A percentile compares a stretch with the other conserved stretches of the same genome.
Conservation (phyloP, 306 rosid species). For the Fragaria vesca region DNA sequence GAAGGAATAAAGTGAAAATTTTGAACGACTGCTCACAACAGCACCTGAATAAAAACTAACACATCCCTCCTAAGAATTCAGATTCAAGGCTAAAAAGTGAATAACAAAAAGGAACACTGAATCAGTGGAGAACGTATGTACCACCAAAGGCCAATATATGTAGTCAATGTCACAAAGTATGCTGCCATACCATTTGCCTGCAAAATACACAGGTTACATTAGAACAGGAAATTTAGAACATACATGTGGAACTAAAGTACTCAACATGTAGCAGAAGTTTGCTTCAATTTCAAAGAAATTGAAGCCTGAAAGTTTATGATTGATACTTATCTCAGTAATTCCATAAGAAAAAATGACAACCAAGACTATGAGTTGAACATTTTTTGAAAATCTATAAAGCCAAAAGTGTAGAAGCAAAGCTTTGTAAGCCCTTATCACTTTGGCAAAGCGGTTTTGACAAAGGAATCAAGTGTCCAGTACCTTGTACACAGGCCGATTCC, state of each 20-base stretch:
- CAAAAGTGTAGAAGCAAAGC: not conserved
- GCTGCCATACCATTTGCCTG: conserved; percentile 90
- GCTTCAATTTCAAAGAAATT: not conserved
- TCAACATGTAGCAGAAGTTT: not conserved
- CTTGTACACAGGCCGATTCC: conserved; percentile 88
- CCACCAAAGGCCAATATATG: conserved; percentile 87
- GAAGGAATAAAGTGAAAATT: not conserved
- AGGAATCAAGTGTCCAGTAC: conserved; percentile 29
- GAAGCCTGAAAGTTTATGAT: not conserved
- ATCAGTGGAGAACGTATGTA: conserved; percentile 26
- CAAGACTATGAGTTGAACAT: not conserved
- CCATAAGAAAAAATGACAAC: not conserved
- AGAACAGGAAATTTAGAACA: not conserved
- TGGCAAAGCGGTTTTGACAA: not conserved
- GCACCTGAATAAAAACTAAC: not conserved
- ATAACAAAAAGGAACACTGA: not conserved
- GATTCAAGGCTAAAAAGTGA: not conserved
- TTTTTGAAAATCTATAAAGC: not conserved
- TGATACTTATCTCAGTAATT: not conserved
- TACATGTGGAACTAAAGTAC: not conserved
- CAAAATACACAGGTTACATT: conserved; percentile 12
- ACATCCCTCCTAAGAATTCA: not conserved
- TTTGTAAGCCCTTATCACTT: not conserved
- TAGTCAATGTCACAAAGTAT: conserved; percentile 62
- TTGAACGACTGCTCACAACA: conserved; percentile 1